Evolutionary conservation across 176 grass and related monocot genomes (phyloP).

Genomic region (Lolium multiflorum): DNA sequence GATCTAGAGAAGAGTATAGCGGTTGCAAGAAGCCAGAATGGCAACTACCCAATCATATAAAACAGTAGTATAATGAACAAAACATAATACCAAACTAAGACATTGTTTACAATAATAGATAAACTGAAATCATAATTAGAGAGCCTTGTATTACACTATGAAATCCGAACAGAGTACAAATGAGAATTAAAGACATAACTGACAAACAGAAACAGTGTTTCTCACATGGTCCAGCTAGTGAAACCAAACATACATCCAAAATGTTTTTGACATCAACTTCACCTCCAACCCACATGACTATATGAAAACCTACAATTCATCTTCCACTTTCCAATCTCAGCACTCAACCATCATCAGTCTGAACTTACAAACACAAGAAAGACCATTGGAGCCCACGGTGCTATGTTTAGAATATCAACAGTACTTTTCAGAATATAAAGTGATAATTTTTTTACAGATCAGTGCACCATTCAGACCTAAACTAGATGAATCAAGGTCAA

Average conservation of each 20-base stretch:
- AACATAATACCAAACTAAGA: background rate
- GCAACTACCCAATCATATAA: background rate
- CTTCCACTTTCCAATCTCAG: background rate
- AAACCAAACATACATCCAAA: background rate
- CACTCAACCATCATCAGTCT: background rate
- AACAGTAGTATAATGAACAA: background rate
- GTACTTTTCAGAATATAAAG: constrained; percentile 8
- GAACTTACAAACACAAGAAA: constrained; percentile 11
- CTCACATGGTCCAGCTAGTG: background rate
- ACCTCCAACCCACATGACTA: background rate
- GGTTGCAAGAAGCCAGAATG: background rate
- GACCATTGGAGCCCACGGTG: background rate
- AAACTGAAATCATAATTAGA: background rate
- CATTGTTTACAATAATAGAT: background rate
- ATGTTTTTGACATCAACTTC: background rate
- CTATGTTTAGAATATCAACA: background rate
- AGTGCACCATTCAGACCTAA: background rate
- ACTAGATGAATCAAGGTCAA: background rate
- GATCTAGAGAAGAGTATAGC: background rate
- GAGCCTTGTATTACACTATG: background rate
- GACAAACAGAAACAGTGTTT: background rate
- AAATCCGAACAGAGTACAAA: background rate
- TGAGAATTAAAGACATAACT: background rate
- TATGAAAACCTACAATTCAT: background rate
- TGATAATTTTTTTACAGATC: background rate